Base-by-base conservation (phyloP, 768 basidiomycete genomes). In the Psilocybe tampanensis region DNA sequence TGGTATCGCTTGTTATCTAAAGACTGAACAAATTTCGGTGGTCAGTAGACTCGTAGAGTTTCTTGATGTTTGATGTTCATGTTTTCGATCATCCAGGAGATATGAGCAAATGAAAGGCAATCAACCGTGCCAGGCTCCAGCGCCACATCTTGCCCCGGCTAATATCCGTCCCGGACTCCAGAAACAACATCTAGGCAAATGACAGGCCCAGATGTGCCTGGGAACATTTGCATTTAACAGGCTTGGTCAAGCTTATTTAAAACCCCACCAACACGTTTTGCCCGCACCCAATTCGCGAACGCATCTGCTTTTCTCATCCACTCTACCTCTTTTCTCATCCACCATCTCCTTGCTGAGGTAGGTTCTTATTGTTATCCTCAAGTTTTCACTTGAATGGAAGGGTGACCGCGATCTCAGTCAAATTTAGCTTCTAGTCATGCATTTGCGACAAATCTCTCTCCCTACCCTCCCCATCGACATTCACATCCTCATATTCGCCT, bases 401-500 rank as follows among this genome's bases (percentile, higher is more conserved):
- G 15, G 4, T 39, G 36, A 39, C 36, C n/a, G 13, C 12, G 12
- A 13, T 15, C 36, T n/a, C 7, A 8, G 6, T 39, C 36, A 15
- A 13, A 39, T 39, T 39, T 8, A 22, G 48, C 18, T 17, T 23
- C 18, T 12, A 18, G 13, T 26, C 19, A 42, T 39, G 49, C 18
- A 17, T 13, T 34, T 22, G 41, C 18, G 26, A 34, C 32, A 42
- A 22, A 11, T 8, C 4, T 26, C 34, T 19, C 13, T 51, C 8
- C 21, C 49, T n/a, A 22, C 19, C 8, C 54, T 55, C n/a, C 55
- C 55, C 13, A 32, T 58, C 22, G 56, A 58, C 39, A 15, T 58
- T n/a, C 56, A 47, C 11, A 24, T 53, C 17, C 24, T 44, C 17
- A 52, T 52, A 11, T 23, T 52, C 6, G 24, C 13, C 12, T 52